Evolutionary conservation across 2,329 filamentous ascomycete species (phyloP).

Genomic region (Fusarium gaditjirri): DNA sequence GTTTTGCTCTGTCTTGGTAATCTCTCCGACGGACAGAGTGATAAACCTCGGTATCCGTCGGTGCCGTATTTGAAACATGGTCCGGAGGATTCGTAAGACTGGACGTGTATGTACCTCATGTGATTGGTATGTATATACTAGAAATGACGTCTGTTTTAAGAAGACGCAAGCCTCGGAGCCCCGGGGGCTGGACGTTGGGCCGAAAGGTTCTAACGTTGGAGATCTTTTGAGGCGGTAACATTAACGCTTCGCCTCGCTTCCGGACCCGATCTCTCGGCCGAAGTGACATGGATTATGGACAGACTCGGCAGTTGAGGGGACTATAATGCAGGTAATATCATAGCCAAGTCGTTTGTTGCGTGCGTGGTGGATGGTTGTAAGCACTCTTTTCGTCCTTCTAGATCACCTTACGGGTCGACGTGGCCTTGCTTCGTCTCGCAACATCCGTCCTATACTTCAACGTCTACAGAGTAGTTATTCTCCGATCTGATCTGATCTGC

Average conservation of each 20-base stretch:
- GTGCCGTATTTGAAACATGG: background rate
- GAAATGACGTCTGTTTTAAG: background rate
- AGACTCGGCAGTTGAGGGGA: background rate
- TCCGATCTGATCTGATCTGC: background rate
- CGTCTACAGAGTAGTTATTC: background rate
- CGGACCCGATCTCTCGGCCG: constrained; percentile 5
- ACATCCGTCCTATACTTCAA: background rate
- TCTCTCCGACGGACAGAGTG: constrained; percentile 6
- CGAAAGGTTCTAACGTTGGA: background rate
- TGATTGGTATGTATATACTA: background rate
- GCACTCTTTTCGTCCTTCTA: background rate
- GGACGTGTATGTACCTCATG: background rate
- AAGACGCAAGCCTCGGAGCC: background rate
- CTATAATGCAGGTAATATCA: background rate
- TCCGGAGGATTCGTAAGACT: background rate
- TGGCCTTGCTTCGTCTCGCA: background rate
- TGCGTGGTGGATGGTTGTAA: background rate
- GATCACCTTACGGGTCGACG: background rate
- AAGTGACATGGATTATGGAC: background rate
- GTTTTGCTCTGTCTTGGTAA: constrained; percentile 11
- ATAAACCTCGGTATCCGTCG: background rate
- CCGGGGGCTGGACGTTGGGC: background rate
- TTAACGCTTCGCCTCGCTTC: background rate
- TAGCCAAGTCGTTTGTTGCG: background rate
- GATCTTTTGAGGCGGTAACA: background rate